Evolutionary conservation across 2,329 filamentous ascomycete species (phyloP), one percentile per base, ranked within the genome.

Genomic region (Pestalotiopsis sp.): DNA sequence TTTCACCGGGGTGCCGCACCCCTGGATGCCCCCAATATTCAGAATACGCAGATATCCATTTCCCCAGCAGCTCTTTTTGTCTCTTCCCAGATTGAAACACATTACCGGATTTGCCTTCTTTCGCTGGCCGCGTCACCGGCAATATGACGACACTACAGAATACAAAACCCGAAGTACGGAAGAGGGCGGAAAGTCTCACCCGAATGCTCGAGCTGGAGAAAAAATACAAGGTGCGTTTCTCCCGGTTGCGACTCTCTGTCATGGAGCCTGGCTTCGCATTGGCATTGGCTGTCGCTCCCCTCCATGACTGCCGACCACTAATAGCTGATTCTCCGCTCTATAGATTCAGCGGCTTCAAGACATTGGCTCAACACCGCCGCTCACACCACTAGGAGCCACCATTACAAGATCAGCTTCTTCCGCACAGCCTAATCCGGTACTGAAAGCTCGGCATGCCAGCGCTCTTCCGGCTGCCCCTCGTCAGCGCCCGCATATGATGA

Each of bases 121-220:
- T 66, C 20, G n/a, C 31, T 66, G 61, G 69, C 66, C 65, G 60
- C 67, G 67, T 64, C 36, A 62, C 45, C 31, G 49, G 20, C 73
- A 78, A 75, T 76, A 78, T 78, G 77, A 73, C 73, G 64, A 76
- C 73, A 67, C 74, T 74, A 71, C 72, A 74, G 71, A 75, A 73
- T 57, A 67, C 75, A 68, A 72, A 72, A 61, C 67, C 73, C 59
- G 77, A 71, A 68, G 66, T 70, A 52, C 73, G 73, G 17, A 72
- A 78, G 65, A 80, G 80, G 73, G 81, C 81, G 70, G 83, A 83
- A 75, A 88, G 84, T 76, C 84, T 90, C 71, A 83, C 88, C 76
- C 83, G 81, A 69, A 89, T 90, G 87, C 81, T 90, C 63, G 86
- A 89, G 73, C 78, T 90, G 65, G 88, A 90, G 75, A 87, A 85